A percentile compares a stretch with the other conserved stretches of the same genome.
Evolutionary conservation across 306 rosid species (phyloP).

Genomic region (Benincasa hispida): DNA sequence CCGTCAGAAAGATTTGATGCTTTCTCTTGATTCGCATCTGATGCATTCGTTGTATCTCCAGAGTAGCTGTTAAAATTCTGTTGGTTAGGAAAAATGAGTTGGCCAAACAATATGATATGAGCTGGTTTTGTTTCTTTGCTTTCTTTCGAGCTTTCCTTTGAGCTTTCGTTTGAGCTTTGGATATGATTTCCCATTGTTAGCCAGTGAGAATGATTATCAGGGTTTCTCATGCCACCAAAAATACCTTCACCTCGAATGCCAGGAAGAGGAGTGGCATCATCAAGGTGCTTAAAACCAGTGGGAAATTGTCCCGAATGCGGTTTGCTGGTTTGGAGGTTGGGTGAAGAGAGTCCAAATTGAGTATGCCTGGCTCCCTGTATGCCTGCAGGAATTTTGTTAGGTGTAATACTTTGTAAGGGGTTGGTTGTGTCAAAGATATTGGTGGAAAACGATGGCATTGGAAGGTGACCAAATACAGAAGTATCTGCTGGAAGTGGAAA

Average conservation of each 20-base stretch:
- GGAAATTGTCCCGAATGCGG: conserved; percentile 36
- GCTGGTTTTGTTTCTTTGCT: conserved; percentile 37
- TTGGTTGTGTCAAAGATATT: conserved; percentile 34
- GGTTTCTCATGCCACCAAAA: conserved; percentile 20
- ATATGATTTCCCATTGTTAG: conserved; percentile 37
- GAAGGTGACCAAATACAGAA: conserved; percentile 43
- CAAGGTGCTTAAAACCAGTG: conserved; percentile 33
- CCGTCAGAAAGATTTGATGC: conserved; percentile 46
- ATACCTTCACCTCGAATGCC: conserved; percentile 24
- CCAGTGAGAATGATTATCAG: conserved; percentile 41
- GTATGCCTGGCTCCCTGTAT: conserved; percentile 99
- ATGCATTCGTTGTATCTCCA: conserved; percentile 26
- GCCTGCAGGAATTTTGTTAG: conserved; percentile 48
- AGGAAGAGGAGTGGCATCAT: conserved; percentile 22
- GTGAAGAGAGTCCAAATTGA: conserved; percentile 56
- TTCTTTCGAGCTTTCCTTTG: conserved; percentile 29
- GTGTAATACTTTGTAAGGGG: conserved; percentile 30
- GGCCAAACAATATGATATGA: conserved; percentile 73
- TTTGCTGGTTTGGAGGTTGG: conserved; percentile 45
- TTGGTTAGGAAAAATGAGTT: conserved; percentile 49
- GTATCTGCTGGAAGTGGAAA: conserved; percentile 40
- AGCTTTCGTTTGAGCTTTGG: conserved; percentile 31
- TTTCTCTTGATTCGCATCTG: conserved; percentile 41
- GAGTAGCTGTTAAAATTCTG: conserved; percentile 40
- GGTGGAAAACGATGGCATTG: conserved; percentile 41